Percentiles rank a stretch among this genome's conserved stretches.
These are phyloP conservation scores for Sarcomyxa edulis DNA, from an alignment of 768 basidiomycete genomes.

Conservation along the genomic window DNA sequence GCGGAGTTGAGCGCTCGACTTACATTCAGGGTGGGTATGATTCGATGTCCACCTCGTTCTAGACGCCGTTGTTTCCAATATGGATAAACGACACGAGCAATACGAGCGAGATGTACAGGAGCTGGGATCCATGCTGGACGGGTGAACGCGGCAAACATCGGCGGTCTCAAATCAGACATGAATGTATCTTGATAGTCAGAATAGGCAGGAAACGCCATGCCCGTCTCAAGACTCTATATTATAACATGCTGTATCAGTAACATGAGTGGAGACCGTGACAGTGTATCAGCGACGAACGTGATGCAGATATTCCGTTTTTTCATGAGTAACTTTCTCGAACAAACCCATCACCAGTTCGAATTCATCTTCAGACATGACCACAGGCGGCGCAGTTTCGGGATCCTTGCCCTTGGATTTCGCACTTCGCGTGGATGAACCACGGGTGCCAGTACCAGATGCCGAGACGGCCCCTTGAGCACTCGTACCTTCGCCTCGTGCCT, in stretches of 20 bases:
- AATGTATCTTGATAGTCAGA: conserved; percentile 70
- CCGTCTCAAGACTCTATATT: conserved; percentile 55
- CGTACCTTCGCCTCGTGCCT: conserved; percentile 81
- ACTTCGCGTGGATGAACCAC: conserved; percentile 55
- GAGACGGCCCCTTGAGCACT: conserved; percentile 70
- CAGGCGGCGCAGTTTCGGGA: conserved; percentile 57
- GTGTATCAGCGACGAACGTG: conserved; percentile 50
- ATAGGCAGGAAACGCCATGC: conserved; percentile 67
- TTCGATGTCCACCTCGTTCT: conserved; percentile 74
- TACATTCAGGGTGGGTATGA: conserved; percentile 88
- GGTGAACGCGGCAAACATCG: conserved; percentile 63
- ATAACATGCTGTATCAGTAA: conserved; percentile 1
- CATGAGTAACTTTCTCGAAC: conserved; percentile 87
- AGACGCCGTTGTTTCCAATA: conserved; percentile 87
- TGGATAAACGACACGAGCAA: conserved; percentile 73
- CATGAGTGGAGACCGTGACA: not conserved
- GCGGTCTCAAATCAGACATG: conserved; percentile 49
- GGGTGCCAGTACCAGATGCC: conserved; percentile 18
- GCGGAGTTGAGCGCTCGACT: too few species aligned
- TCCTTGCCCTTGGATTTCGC: conserved; percentile 85
- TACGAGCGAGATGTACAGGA: conserved; percentile 54
- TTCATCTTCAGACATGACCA: conserved; percentile 82
- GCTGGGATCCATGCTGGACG: conserved; percentile 68
- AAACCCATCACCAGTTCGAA: conserved; percentile 96
- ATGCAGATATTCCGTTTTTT: conserved; percentile 85